These are phyloP conservation scores for Ilyonectria robusta DNA, from an alignment of 2,329 filamentous ascomycete species.

Conservation along the genomic window DNA sequence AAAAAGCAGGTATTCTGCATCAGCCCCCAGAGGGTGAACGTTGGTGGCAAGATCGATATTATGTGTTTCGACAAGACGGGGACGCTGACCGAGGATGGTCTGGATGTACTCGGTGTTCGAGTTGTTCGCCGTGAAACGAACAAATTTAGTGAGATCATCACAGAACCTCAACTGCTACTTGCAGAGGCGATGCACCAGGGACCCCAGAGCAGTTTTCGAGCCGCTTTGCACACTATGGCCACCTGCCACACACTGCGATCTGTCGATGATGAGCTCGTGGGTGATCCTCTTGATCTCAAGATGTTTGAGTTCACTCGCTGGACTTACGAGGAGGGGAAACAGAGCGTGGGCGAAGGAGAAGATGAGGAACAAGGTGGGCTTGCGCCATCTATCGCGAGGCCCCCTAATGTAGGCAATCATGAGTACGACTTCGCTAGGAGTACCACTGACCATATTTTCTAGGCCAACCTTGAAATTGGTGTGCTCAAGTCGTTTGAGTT, in stretches of 20 bases:
- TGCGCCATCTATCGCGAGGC: constrained; percentile 89
- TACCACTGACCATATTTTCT: not conserved
- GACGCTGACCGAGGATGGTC: constrained; percentile 95
- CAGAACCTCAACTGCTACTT: constrained; percentile 74
- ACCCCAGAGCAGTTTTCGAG: constrained; percentile 59
- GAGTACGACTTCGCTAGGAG: constrained; percentile 50
- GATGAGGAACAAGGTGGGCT: constrained; percentile 83
- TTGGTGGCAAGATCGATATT: constrained; percentile 94
- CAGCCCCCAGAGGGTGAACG: constrained; percentile 96
- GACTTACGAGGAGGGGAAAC: constrained; percentile 90
- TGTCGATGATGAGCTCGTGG: constrained; percentile 90
- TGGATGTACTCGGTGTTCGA: constrained; percentile 92
- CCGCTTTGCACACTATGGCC: constrained; percentile 93
- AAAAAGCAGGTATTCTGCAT: constrained; percentile 96
- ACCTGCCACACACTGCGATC: constrained; percentile 93
- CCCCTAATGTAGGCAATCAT: constrained; percentile 73
- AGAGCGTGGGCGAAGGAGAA: constrained; percentile 73
- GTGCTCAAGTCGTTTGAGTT: constrained; percentile 94
- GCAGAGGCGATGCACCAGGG: constrained; percentile 51
- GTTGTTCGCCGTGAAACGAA: constrained; percentile 76
- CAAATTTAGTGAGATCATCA: constrained; percentile 82
- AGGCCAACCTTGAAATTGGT: constrained; percentile 84
- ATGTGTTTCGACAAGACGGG: constrained; percentile 99
- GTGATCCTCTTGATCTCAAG: constrained; percentile 94
- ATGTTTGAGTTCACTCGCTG: constrained; percentile 99